Base-by-base conservation (phyloP, 2,329 filamentous ascomycete species). In the Colletotrichum sublineola region DNA sequence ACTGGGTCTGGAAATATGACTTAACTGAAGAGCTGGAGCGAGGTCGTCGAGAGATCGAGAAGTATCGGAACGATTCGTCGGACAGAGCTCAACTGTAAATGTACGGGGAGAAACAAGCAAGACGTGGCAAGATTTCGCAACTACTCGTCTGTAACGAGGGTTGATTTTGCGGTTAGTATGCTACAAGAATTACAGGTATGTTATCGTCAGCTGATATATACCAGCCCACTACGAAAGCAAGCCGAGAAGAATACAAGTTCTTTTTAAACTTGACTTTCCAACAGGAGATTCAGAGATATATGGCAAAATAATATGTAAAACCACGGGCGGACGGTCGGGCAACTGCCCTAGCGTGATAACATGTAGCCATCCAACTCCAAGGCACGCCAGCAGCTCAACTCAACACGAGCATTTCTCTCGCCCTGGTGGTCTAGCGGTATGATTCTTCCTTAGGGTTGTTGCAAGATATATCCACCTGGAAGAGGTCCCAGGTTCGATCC, bases 1-100 rank as follows among this genome's bases (percentile, higher is more conserved):
- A 72, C 2, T 72, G 69, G 69, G 40, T 72, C 15, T 72, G 69
- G 69, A 63, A 72, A 31, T 65, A 72, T 6, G 69, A 72, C 31
- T 33, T 72, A 48, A 65, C 60, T 0, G 46, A 72, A 15, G 69
- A 72, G 48, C 11, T 72, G 20, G 60, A 72, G 33, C 46, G 46
- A 63, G 61, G 61, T 14, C 44, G 44, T 12, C 24, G 9, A 24
- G 69, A 72, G 40, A 5, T 72, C 2, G 66, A 61, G 33, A 64
- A 60, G 46, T 61, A 48, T 20, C 57, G 33, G 38, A 29, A 20
- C 14, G 31, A 52, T 5, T 5, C 46, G 33, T 40, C 56, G 8
- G 56, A 38, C 2, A 69, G 62, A 33, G 55, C 69, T 11, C 69
- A 72, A 15, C 55, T 72, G 2, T 69, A 12, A 69, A n/a, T 1